Evolutionary conservation across 257 asterid species (phyloP), one percentile per base, ranked within the genome.

Genomic region (Mentha longifolia): DNA sequence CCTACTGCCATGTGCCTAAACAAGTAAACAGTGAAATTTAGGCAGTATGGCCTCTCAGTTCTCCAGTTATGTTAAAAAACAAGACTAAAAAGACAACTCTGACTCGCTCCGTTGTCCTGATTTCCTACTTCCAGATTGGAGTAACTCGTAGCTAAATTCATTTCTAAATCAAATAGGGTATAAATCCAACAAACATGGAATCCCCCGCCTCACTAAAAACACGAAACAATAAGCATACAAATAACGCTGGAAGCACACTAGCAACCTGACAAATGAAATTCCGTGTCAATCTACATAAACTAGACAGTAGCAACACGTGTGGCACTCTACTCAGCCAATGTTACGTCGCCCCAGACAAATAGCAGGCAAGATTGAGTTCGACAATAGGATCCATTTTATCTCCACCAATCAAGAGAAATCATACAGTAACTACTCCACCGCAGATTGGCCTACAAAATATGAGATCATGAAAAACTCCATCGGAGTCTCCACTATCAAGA

Each of bases 281-380:
- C 42, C 7, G 4, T 5, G 25, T 49, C 70, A 59, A 62, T 70
- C 65, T 67, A 42, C 22, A 9, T 0, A 15, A 41, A 51, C 45
- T 55, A 65, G 31, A 43, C 54, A n/a, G 9, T 2, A 14, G 46
- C 67, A 45, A 72, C 80, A 73, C 35, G 54, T 69, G 78, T 37
- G 55, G 39, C 49, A 28, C 71, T n/a, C 30, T 46, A 78, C 52
- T 73, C 15, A 54, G 45, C 64, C 52, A 70, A 72, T 47, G 81
- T 61, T 70, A 49, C 78, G 78, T 78, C 33, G 69, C 79, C 50
- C 49, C 56, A 28, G 43, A 75, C 66, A 39, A 56, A 49, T 75
- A 41, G 73, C 61, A 67, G 59, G 62, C 45, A 33, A 28, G 4
- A 47, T 60, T 57, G 22, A 22, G 47, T 64, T 57, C 39, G 61